Percentiles rank a stretch among this genome's conserved stretches.
Evolutionary conservation across 306 rosid species (phyloP).

Genomic region (Casuarina equisetifolia): DNA sequence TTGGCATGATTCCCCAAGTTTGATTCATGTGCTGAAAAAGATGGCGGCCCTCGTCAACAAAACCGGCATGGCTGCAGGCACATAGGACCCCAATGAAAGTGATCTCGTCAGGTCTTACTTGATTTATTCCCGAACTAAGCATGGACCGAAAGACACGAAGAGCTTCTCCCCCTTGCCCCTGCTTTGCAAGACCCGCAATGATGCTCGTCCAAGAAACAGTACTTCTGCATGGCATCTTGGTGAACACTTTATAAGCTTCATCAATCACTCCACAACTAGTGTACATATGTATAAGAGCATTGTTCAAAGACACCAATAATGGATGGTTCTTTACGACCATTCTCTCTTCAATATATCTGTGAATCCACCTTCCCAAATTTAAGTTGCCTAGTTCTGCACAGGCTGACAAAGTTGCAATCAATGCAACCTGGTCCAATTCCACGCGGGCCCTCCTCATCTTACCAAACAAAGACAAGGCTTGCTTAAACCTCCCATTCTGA

Average conservation of each 20-base stretch:
- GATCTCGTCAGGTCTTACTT: conserved; percentile 63
- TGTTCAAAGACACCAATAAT: conserved; percentile 51
- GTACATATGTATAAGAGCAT: conserved; percentile 83
- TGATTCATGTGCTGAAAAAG: conserved; percentile 58
- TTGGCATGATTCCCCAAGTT: conserved; percentile 52
- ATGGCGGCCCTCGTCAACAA: conserved; percentile 51
- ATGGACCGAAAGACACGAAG: conserved; percentile 52
- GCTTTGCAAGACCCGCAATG: conserved; percentile 70
- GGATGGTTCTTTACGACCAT: conserved; percentile 27
- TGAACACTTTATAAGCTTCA: conserved; percentile 55
- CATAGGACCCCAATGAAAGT: conserved; percentile 68
- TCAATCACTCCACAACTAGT: conserved; percentile 63
- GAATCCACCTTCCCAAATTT: conserved; percentile 71
- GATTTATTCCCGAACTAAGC: conserved; percentile 42
- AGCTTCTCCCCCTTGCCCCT: conserved; percentile 69
- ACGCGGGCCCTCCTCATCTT: conserved; percentile 61
- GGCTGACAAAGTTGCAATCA: conserved; percentile 64
- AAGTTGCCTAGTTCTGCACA: conserved; percentile 72
- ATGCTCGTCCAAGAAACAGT: conserved; percentile 80
- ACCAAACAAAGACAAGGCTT: conserved; percentile 57
- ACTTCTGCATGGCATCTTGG: conserved; percentile 45
- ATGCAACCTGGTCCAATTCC: conserved; percentile 58
- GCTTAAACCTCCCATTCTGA: conserved; percentile 45
- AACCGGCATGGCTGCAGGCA: conserved; percentile 85
- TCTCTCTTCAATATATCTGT: conserved; percentile 39